A percentile compares a stretch with the other conserved stretches of the same genome.
Evolutionary conservation across 2,329 filamentous ascomycete genomes (phyloP).

Genomic region (Colletotrichum orchidophilum): DNA sequence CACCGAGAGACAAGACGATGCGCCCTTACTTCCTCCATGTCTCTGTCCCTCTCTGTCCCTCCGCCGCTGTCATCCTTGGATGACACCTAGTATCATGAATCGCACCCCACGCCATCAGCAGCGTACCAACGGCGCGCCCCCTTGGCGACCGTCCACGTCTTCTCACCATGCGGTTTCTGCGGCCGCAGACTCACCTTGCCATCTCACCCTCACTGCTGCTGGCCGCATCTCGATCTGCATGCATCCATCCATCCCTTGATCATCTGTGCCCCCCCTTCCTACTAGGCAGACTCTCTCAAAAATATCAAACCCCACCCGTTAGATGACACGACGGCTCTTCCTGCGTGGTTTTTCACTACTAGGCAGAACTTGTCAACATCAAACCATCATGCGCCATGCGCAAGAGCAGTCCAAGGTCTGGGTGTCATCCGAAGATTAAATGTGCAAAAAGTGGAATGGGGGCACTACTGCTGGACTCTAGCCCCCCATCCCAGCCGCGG

Average conservation of each 20-base stretch:
- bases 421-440: slow-evolving; percentile 13
- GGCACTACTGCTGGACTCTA: not conserved
- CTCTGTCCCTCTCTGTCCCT: not conserved
- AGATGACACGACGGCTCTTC: not conserved
- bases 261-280: not conserved
- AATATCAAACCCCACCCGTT: not conserved
- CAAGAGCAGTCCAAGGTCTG: slow-evolving; percentile 9
- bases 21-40: not conserved
- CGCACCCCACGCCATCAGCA: not conserved
- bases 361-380: not conserved
- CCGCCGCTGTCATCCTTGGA: not conserved
- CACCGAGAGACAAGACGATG: not conserved
- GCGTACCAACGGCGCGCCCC: slow-evolving; percentile 7
- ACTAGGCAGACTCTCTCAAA: not conserved
- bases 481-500: not conserved
- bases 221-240: not conserved
- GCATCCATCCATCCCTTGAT: not conserved
- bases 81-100: not conserved
- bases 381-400: not conserved
- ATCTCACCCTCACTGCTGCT: not conserved
- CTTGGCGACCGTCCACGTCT: not conserved
- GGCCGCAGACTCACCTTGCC: not conserved
- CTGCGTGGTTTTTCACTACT: not conserved
- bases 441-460: slow-evolving; percentile 2
- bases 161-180: not conserved